Conservation (phyloP, 768 basidiomycete species). For the Suillus alpinus region DNA sequence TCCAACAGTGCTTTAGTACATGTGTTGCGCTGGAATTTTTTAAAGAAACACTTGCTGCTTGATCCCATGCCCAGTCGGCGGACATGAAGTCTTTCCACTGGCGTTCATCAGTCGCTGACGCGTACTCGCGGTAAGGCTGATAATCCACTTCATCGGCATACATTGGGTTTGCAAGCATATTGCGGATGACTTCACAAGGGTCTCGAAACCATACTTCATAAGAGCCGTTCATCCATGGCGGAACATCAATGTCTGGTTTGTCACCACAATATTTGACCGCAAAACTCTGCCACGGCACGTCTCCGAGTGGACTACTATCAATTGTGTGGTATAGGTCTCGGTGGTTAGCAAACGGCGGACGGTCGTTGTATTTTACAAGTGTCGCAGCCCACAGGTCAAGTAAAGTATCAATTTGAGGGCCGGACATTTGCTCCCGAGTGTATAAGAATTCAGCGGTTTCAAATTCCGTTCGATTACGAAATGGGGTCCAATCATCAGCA, state of each 20-base stretch:
- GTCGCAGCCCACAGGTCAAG: slow-evolving; percentile 22
- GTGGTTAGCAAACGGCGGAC: slow-evolving; percentile 19
- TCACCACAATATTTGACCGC: slow-evolving; percentile 14
- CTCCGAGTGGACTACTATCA: slow-evolving; percentile 23
- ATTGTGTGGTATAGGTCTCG: slow-evolving; percentile 24
- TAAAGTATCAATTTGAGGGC: slow-evolving; percentile 22
- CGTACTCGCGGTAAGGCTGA: slow-evolving; percentile 12
- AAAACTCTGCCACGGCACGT: slow-evolving; percentile 28
- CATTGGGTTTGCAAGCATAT: slow-evolving; percentile 21
- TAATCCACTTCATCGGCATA: slow-evolving; percentile 20
- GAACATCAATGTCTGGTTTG: slow-evolving; percentile 10
- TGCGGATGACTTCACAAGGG: slow-evolving; percentile 13
- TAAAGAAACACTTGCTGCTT: slow-evolving; percentile 25
- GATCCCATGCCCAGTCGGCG: slow-evolving; percentile 27
- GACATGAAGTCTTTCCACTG: slow-evolving; percentile 23
- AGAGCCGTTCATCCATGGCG: slow-evolving; percentile 24
- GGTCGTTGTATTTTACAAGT: slow-evolving; percentile 1
- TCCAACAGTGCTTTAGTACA: no score
- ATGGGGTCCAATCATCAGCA: slow-evolving; percentile 16
- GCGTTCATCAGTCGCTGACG: neutral
- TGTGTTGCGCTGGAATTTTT: no score
- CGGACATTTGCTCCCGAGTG: slow-evolving; percentile 19
- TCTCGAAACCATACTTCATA: slow-evolving; percentile 29
- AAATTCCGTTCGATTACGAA: slow-evolving; percentile 9
- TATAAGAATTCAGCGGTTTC: slow-evolving; percentile 21